A percentile compares a stretch with the other conserved stretches of the same genome.
These are phyloP conservation scores for Aureobasidium sp. DNA, from an alignment of 2,329 filamentous ascomycete species.

Conservation along the genomic window DNA sequence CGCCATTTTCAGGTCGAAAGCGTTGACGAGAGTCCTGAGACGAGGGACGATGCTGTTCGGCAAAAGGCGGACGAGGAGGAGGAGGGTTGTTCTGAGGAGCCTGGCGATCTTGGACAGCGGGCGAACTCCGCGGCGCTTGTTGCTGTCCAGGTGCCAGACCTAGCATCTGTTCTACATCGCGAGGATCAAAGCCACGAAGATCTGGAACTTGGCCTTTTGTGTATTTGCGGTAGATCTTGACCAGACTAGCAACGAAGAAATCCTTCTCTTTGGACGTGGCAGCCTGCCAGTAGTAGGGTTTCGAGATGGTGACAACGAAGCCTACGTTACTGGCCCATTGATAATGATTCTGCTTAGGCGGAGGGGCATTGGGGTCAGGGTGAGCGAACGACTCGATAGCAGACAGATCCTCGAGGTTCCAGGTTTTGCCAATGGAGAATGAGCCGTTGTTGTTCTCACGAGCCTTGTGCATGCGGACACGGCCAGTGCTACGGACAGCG, in stretches of 20 bases:
- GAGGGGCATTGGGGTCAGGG: constrained; percentile 32
- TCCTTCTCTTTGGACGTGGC: constrained; percentile 93
- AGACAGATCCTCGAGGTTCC: constrained; percentile 85
- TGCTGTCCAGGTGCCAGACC: constrained; percentile 25
- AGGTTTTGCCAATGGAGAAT: constrained; percentile 97
- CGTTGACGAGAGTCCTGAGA: constrained; percentile 11
- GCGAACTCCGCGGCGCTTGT: constrained; percentile 11
- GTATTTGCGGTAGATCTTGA: constrained; percentile 97
- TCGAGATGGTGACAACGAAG: constrained; percentile 80
- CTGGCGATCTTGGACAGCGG: neutral
- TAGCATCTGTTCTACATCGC: constrained; percentile 67
- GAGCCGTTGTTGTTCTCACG: constrained; percentile 89
- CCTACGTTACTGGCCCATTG: constrained; percentile 76
- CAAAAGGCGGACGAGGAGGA: constrained; percentile 25
- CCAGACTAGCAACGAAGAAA: constrained; percentile 91
- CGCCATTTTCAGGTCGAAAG: constrained; percentile 8
- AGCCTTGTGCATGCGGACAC: constrained; percentile 93
- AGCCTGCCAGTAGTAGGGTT: constrained; percentile 96
- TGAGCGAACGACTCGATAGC: constrained; percentile 75
- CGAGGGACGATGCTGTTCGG: constrained; percentile 18
- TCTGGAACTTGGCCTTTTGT: constrained; percentile 76
- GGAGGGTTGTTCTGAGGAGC: constrained; percentile 4
- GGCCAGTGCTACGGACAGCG: constrained; percentile 81
- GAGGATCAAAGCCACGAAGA: constrained; percentile 72
- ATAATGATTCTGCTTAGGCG: constrained; percentile 49